Percentiles rank a stretch among this genome's conserved stretches.
Conservation (phyloP, 2,329 filamentous ascomycete genomes). For the Monilinia polystroma region DNA sequence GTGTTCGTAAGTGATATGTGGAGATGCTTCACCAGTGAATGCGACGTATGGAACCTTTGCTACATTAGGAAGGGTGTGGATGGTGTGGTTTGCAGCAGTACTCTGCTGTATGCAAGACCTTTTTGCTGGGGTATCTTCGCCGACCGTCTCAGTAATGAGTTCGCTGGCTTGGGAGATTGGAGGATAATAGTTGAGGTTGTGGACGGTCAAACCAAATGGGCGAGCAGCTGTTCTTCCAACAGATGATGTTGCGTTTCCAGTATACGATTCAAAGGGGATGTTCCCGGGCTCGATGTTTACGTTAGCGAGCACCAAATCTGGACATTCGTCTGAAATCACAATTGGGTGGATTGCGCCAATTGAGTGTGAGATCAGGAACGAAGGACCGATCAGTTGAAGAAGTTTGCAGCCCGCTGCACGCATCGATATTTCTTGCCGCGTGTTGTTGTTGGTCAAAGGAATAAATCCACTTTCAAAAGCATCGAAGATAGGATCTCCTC, state of each 20-base stretch:
- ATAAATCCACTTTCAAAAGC: neutral
- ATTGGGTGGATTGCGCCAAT: conserved; percentile 34
- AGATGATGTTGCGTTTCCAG: conserved; percentile 28
- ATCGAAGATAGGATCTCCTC: conserved; percentile 35
- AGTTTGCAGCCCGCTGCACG: conserved; percentile 38
- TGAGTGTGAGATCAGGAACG: conserved; percentile 41
- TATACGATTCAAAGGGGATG: conserved; percentile 33
- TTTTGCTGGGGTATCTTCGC: conserved; percentile 30
- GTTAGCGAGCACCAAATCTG: conserved; percentile 35
- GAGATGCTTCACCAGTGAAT: conserved; percentile 39
- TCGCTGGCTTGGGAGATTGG: conserved; percentile 29
- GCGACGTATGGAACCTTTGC: conserved; percentile 39
- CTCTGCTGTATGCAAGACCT: conserved; percentile 31
- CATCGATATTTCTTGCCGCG: conserved; percentile 37
- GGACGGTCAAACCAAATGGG: conserved; percentile 30
- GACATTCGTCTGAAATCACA: conserved; percentile 37
- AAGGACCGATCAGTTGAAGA: conserved; percentile 36
- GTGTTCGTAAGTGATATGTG: conserved; percentile 40
- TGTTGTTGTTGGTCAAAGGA: conserved; percentile 35
- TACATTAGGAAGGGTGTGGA: conserved; percentile 31
- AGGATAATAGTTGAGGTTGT: conserved; percentile 32
- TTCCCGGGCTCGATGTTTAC: conserved; percentile 38
- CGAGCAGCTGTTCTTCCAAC: conserved; percentile 28
- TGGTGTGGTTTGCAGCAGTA: conserved; percentile 9
- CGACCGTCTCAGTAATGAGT: conserved; percentile 28